Base-by-base conservation (phyloP, 345 rosid species). In the Sisymbrium irio region DNA sequence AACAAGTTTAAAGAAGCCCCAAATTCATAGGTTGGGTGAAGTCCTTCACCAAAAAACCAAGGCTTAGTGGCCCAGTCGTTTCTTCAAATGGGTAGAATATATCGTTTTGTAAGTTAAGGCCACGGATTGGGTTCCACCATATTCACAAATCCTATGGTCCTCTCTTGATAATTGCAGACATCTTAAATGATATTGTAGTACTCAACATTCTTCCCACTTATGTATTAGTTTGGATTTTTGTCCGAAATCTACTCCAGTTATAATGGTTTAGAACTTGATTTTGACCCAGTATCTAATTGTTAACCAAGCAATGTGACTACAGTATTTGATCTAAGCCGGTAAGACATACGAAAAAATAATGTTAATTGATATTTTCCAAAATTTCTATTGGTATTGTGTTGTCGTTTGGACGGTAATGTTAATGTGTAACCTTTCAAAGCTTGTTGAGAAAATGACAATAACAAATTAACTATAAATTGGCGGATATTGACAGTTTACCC, bases 381-480 rank as follows among this genome's bases (percentile, higher is more conserved):
- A 17, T 19, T n/a, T 30, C 36, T 3, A 22, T 64, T 33, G 19
- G 45, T 45, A 19, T 10, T 30, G 33, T 39, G 55, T 28, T 58
- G 66, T 47, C 44, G 7, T 57, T 57, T 57, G 72, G 51, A 27
- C 35, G 44, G 19, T 36, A 25, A 35, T 37, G 28, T 32, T 51
- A 33, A 12, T 33, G 71, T 33, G 71, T 54, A 54, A 39, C 62
- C 46, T 75, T 42, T 61, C 62, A 68, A 68, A 41, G 62, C 39
- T 68, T 61, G 69, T 33, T 68, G 69, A 68, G 74, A 61, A 67
- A 68, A 53, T 68, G 74, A 62, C 64, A 53, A 75, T 61, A 68
- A 75, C 74, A 68, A 62, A 75, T 61, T 61, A 75, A 61, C 57
- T 42, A 51, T 13, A 61, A 66, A 25, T 25, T 19, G 57, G 55